Evolutionary conservation across 345 rosid species (phyloP), one percentile per base, ranked within the genome.

Genomic region (Pugionium dolabratum): DNA sequence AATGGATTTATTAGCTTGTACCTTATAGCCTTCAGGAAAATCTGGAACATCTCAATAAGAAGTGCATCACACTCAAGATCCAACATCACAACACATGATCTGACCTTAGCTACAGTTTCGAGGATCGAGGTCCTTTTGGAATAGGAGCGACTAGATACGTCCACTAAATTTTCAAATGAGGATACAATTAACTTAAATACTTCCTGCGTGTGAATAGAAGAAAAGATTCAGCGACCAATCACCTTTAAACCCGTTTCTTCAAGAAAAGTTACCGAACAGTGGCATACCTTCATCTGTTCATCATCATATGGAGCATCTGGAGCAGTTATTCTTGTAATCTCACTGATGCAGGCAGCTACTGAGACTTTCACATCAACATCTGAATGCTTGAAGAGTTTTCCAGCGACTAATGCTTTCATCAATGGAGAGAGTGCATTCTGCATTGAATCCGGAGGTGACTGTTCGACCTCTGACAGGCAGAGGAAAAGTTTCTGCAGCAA

Each of bases 231-330:
- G 46, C 7, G 9, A 57, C 62, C 29, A 40, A 29, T 47, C 3
- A 49, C 55, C 25, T 46, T 45, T 43, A 57, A 37, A 29, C 31
- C 5, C 18, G 26, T 10, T 70, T 36, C 63, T 54, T 31, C 37
- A 31, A 43, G 18, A 18, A 18, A 64, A 29, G 4, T 5, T 2
- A 42, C 7, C 32, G 42, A 11, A 52, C 53, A 26, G 67, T 32
- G 28, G 3, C 58, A 58, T 70, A 95, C 99, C 91, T 78, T 95
- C 99, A 95, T 91, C 72, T 73, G 77, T 0, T 89, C 97, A 80
- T 95, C 98, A 26, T 80, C 88, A 70, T 84, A 95, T 10, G 99
- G 99, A 71, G 97, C 98, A 5, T 95, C 99, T 0, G 99, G 99
- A 28, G 99, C 99, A 47, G 98, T 95, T 64, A 95, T 95, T 80